Evolutionary conservation across 1,284 basidiomycete species (phyloP).

Genomic region (Phaffia rhodozyma): DNA sequence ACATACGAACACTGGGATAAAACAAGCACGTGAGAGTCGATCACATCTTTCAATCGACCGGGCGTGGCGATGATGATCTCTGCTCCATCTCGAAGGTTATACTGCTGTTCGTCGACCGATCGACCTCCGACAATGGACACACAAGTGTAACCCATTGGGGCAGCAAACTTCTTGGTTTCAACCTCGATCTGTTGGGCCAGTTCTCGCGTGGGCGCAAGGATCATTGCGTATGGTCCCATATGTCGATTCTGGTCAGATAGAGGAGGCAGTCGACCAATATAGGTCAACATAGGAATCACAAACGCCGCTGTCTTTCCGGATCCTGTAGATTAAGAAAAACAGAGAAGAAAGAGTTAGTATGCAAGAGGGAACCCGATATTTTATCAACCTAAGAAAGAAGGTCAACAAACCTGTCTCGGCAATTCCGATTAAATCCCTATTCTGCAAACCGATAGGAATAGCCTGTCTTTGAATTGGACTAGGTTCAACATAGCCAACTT

Average conservation of each 20-base stretch:
- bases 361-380: not conserved
- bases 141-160: constrained; percentile 73
- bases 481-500: constrained; percentile 92
- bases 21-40: constrained; percentile 89
- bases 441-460: constrained; percentile 91
- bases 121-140: constrained; percentile 96
- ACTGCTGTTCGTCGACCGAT: constrained; percentile 91
- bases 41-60: constrained; percentile 91
- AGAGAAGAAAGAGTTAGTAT: constrained; percentile 8
- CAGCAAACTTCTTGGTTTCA: constrained; percentile 83
- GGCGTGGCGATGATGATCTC: constrained; percentile 98
- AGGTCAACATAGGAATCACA: constrained; percentile 93
- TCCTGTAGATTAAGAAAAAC: constrained; percentile 41
- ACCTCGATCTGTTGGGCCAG: constrained; percentile 93
- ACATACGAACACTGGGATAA: constrained; percentile 93
- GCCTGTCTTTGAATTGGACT: constrained; percentile 95
- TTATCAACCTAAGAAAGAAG: not conserved
- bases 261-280: constrained; percentile 72
- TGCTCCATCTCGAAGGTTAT: constrained; percentile 85
- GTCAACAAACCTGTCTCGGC: constrained; percentile 70
- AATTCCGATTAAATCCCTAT: constrained; percentile 92
- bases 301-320: constrained; percentile 99
- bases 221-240: constrained; percentile 84
- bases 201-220: constrained; percentile 92
- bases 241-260: constrained; percentile 85